These are phyloP conservation scores for Hanseniaspora gamundiae DNA, from an alignment of 1,139 yeast genomes.

Conservation along the genomic window DNA sequence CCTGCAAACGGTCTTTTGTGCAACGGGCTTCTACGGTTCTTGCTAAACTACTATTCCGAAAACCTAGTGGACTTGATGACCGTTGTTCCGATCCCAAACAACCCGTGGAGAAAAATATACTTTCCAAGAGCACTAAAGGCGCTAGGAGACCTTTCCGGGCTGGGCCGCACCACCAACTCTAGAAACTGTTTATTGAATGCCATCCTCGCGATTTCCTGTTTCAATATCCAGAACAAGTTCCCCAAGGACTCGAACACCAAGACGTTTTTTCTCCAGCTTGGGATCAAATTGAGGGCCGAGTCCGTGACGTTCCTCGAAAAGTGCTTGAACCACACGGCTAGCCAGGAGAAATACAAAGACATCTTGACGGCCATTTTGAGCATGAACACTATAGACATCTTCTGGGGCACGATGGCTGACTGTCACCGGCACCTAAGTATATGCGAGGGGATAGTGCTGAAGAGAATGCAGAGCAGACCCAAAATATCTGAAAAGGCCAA, in stretches of 20 bases:
- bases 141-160: constrained; percentile 59
- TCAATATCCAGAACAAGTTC: constrained; percentile 64
- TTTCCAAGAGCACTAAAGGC: constrained; percentile 75
- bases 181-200: constrained; percentile 73
- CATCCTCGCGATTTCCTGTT: constrained; percentile 68
- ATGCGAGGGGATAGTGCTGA: constrained; percentile 63
- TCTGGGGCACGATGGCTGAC: constrained; percentile 87
- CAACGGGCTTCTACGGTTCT: constrained; percentile 54
- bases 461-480: constrained; percentile 56
- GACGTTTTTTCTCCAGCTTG: constrained; percentile 59
- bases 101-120: constrained; percentile 81
- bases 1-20: constrained; percentile 53
- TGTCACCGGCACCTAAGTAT: constrained; percentile 64
- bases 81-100: constrained; percentile 66
- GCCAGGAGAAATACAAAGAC: constrained; percentile 67
- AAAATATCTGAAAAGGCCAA: constrained; percentile 65
- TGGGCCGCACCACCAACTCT: constrained; percentile 67
- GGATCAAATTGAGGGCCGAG: constrained; percentile 61
- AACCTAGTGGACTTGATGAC: constrained; percentile 84
- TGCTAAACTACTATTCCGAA: constrained; percentile 62
- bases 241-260: constrained; percentile 34
- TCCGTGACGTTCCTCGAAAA: constrained; percentile 57
- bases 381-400: constrained; percentile 80
- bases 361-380: constrained; percentile 73
- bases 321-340: constrained; percentile 35